Evolutionary conservation across 2,329 filamentous ascomycete genomes (phyloP).

Genomic region (Aspergillus sp.): DNA sequence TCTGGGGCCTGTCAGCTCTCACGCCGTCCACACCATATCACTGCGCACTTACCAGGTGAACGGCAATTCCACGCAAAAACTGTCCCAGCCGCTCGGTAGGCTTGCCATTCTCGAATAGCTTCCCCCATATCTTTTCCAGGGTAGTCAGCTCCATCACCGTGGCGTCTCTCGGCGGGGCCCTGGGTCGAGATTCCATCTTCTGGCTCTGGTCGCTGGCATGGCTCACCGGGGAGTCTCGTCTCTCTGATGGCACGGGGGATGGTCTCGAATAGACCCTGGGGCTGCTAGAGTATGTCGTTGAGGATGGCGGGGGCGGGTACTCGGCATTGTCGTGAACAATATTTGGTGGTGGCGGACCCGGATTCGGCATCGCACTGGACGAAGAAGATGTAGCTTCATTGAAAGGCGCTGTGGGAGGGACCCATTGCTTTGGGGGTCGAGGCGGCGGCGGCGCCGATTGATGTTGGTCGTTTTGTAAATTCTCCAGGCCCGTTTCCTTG

Average conservation of each 20-base stretch:
- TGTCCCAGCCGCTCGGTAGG: constrained; percentile 68
- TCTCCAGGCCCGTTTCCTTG: constrained; percentile 46
- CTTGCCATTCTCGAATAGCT: constrained; percentile 66
- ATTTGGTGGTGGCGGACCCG: constrained; percentile 17
- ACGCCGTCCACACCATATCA: background rate
- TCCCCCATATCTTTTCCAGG: constrained; percentile 73
- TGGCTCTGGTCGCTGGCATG: constrained; percentile 33
- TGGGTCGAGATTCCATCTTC: constrained; percentile 34
- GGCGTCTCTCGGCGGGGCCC: constrained; percentile 36
- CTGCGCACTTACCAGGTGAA: constrained; percentile 62
- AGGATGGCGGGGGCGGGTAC: constrained; percentile 21
- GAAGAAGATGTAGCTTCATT: constrained; percentile 21
- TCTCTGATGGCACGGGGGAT: constrained; percentile 22
- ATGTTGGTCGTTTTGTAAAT: constrained; percentile 24
- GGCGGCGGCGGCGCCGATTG: constrained; percentile 29
- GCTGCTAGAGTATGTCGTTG: constrained; percentile 21
- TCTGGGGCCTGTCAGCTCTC: constrained; percentile 44
- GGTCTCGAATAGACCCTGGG: constrained; percentile 20
- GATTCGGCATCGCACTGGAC: constrained; percentile 15
- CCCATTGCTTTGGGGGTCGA: constrained; percentile 23
- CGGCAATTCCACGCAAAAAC: constrained; percentile 70
- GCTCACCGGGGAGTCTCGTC: constrained; percentile 35
- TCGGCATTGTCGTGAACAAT: constrained; percentile 6
- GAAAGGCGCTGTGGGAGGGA: constrained; percentile 14
- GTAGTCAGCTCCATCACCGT: constrained; percentile 54